Evolutionary conservation across 495 filamentous ascomycete species (phyloP).

Genomic region (Penicillium roqueforti): DNA sequence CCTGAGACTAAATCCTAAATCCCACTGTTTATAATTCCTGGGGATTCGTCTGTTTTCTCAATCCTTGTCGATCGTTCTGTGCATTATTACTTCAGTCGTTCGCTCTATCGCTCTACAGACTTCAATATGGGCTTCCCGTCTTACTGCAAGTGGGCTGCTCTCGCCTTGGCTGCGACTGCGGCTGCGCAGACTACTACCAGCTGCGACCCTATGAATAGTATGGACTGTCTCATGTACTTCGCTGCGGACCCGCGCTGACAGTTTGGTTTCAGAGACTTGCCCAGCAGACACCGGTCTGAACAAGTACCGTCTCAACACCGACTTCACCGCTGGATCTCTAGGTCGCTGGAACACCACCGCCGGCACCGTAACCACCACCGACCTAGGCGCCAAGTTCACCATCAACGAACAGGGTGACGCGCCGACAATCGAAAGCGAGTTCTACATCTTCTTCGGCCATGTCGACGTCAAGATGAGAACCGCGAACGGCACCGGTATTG

Average conservation of each 20-base stretch:
- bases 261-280: constrained; percentile 41
- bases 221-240: not conserved
- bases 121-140: constrained; percentile 15
- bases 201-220: constrained; percentile 65
- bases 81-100: not conserved
- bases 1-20: not conserved
- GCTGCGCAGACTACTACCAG: constrained; percentile 66
- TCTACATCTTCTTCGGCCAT: constrained; percentile 78
- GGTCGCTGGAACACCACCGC: constrained; percentile 60
- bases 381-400: constrained; percentile 64
- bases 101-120: not conserved
- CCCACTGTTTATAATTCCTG: constrained; percentile 1
- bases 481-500: constrained; percentile 68
- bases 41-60: not conserved
- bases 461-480: constrained; percentile 71
- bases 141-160: constrained; percentile 22
- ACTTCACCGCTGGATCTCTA: constrained; percentile 57
- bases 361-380: constrained; percentile 45
- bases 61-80: not conserved
- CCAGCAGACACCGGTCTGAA: constrained; percentile 60
- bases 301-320: constrained; percentile 50
- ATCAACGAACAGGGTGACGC: constrained; percentile 66
- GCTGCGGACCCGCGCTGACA: not conserved
- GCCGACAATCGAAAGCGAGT: constrained; percentile 69
- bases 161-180: constrained; percentile 13